Percentiles rank a stretch among this genome's conserved stretches.
phyloP scores from a whole-genome alignment of 192 early-diverging fungal genomes.

The Phlyctochytrium arcticum region DNA sequence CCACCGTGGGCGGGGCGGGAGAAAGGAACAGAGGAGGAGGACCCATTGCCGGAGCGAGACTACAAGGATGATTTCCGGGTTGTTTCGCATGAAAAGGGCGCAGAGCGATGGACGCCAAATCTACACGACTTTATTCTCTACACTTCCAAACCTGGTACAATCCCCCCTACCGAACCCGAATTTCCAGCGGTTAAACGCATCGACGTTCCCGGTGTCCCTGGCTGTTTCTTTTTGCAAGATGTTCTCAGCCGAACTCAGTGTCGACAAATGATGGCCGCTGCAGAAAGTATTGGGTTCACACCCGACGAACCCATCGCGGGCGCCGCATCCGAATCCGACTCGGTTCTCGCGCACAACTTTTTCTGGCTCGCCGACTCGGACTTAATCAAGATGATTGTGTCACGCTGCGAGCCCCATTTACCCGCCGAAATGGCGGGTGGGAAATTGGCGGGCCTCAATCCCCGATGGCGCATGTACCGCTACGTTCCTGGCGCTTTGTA shows the following conservation, averaged over 20 bases:
- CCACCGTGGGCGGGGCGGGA: constrained; percentile 10
- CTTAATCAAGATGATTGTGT: constrained; percentile 48
- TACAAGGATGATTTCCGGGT: constrained; percentile 41
- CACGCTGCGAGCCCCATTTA: constrained; percentile 43
- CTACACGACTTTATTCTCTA: constrained; percentile 56
- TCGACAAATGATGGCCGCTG: constrained; percentile 50
- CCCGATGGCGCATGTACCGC: constrained; percentile 61
- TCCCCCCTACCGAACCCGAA: constrained; percentile 28
- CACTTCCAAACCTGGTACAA: constrained; percentile 50
- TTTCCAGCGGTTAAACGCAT: constrained; percentile 34
- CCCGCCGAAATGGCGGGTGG: constrained; percentile 44
- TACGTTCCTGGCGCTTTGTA: constrained; percentile 64
- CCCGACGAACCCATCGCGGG: constrained; percentile 59
- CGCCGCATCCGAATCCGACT: constrained; percentile 45
- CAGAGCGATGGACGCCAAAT: constrained; percentile 58
- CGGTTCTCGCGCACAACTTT: constrained; percentile 61
- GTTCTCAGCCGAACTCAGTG: constrained; percentile 54
- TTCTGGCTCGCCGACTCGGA: constrained; percentile 64
- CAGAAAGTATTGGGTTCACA: constrained; percentile 58
- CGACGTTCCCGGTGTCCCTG: constrained; percentile 53
- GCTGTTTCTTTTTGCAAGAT: constrained; percentile 52
- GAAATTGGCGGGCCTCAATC: constrained; percentile 50
- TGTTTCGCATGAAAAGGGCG: constrained; percentile 48
- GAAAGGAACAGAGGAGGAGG: neutral
- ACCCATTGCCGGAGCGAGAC: neutral